Conservation (phyloP, 345 rosid genomes). For the Salix caprea region DNA sequence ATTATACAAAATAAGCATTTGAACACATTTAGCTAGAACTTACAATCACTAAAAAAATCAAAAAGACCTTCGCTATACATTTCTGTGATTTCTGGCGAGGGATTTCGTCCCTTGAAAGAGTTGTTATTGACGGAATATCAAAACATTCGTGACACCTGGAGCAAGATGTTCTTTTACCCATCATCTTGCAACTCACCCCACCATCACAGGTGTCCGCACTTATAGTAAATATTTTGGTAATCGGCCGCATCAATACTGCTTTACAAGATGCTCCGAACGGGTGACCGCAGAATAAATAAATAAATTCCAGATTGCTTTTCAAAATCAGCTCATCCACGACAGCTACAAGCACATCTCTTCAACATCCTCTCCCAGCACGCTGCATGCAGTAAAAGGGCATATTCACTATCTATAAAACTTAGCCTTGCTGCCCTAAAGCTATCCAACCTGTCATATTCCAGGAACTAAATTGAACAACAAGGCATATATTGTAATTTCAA, state of each 20-base stretch:
- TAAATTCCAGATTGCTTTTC: conserved; percentile 22
- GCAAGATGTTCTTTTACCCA: conserved; percentile 20
- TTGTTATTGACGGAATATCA: conserved; percentile 39
- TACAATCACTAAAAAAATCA: conserved; percentile 4
- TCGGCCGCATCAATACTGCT: conserved; percentile 37
- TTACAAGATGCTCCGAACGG: conserved; percentile 48
- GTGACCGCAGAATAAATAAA: conserved; percentile 22
- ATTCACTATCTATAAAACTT: neutral
- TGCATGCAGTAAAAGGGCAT: conserved; percentile 15
- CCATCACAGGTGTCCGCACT: conserved; percentile 31
- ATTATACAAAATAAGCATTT: conserved; percentile 28
- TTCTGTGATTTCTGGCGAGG: conserved; percentile 32
- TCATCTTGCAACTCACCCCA: conserved; percentile 23
- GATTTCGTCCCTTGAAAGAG: conserved; percentile 16
- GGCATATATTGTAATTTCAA: neutral
- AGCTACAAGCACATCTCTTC: conserved; percentile 29
- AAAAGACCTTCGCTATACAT: conserved; percentile 31
- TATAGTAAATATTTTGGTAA: conserved; percentile 23
- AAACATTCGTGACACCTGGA: conserved; percentile 18
- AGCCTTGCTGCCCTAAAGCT: neutral
- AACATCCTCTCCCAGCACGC: conserved; percentile 35
- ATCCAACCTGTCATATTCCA: neutral
- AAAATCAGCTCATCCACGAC: conserved; percentile 27
- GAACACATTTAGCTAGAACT: conserved; percentile 18
- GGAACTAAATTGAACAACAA: neutral